Conservation (phyloP, 768 basidiomycete genomes). For the Leccinum fibrillosum region DNA sequence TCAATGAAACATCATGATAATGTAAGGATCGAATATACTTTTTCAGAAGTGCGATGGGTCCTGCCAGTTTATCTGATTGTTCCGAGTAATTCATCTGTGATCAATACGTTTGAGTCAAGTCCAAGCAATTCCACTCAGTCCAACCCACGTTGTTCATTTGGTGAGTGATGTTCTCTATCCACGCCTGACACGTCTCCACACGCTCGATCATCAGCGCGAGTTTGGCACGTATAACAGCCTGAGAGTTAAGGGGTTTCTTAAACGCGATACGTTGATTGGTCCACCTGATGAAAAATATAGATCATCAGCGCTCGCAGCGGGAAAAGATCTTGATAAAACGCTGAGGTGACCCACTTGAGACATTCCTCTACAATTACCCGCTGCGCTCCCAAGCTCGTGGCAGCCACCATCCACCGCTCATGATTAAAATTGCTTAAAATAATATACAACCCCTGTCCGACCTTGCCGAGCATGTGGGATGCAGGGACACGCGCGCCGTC, state of each 20-base stretch:
- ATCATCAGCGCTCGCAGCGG: conserved; percentile 5
- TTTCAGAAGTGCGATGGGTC: conserved; percentile 84
- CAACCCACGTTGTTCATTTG: conserved; percentile 83
- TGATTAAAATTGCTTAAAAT: conserved; percentile 88
- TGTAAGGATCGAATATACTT: conserved; percentile 47
- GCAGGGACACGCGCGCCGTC: conserved; percentile 81
- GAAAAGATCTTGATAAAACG: not conserved
- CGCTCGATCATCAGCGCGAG: conserved; percentile 88
- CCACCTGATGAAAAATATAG: conserved; percentile 57
- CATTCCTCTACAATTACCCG: conserved; percentile 86
- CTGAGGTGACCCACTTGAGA: conserved; percentile 54
- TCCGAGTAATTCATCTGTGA: conserved; percentile 80
- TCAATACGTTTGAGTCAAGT: not conserved
- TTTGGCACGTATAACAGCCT: conserved; percentile 87
- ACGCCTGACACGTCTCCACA: conserved; percentile 80
- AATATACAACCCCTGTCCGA: conserved; percentile 79
- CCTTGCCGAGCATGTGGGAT: conserved; percentile 82
- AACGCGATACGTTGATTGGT: conserved; percentile 86
- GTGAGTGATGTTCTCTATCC: conserved; percentile 86
- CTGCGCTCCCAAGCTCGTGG: conserved; percentile 69
- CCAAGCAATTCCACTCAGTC: not conserved
- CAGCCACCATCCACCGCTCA: conserved; percentile 85
- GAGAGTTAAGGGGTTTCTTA: conserved; percentile 77
- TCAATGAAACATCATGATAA: not conserved
- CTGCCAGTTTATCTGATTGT: conserved; percentile 84